These are phyloP conservation scores for Paraleonurus japonicus DNA, from an alignment of 257 asterid genomes.

Conservation along the genomic window DNA sequence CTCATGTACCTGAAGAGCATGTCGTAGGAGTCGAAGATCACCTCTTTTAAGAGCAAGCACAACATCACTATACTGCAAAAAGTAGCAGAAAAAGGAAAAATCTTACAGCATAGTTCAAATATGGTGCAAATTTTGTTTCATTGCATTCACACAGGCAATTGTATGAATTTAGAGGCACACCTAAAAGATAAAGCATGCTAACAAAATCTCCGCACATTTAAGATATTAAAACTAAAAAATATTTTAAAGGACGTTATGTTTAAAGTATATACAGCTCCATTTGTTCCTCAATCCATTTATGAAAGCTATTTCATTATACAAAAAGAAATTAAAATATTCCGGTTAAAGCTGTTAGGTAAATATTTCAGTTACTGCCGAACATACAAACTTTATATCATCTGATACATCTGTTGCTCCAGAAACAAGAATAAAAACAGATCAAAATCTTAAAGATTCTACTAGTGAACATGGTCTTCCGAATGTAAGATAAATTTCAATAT, in stretches of 20 bases:
- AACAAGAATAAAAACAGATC: not conserved
- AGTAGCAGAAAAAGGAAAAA: not conserved
- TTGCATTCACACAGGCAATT: not conserved
- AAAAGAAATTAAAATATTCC: not conserved
- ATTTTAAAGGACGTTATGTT: not conserved
- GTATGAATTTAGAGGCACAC: not conserved
- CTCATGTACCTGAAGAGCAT: conserved; percentile 83
- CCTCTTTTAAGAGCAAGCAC: conserved; percentile 90
- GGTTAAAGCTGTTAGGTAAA: conserved; percentile 8
- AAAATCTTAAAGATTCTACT: not conserved
- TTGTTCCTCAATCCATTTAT: conserved; percentile 1
- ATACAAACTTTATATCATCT: not conserved
- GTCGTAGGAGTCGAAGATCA: conserved; percentile 87
- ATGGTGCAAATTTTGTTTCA: conserved; percentile 2
- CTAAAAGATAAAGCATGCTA: not conserved
- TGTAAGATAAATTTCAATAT: not conserved
- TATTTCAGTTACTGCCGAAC: not conserved
- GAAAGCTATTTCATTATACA: not conserved
- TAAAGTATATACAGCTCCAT: not conserved
- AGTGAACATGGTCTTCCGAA: not conserved
- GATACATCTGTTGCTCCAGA: conserved; percentile 9
- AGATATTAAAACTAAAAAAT: not conserved
- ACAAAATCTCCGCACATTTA: not conserved
- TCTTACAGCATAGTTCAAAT: conserved; percentile 14
- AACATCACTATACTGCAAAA: conserved; percentile 67